phyloP scores from a whole-genome alignment of 73 alveolate species.

The Tetrahymena borealis region DNA sequence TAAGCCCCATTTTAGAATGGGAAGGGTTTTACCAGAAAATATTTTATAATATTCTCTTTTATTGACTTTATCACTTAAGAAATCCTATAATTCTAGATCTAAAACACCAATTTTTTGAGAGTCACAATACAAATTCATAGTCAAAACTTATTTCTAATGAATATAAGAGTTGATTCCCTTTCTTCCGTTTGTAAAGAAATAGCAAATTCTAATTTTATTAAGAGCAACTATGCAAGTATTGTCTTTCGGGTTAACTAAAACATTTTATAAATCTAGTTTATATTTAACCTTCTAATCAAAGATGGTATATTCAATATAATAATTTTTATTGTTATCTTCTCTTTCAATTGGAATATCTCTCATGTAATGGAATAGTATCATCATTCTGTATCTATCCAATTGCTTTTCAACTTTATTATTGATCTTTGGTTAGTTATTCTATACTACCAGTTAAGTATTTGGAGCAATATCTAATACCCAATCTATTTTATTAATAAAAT shows the following conservation, averaged over 20 bases:
- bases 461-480: conserved; percentile 33
- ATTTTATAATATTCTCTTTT: conserved; percentile 28
- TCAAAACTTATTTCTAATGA: conserved; percentile 7
- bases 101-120: conserved; percentile 1
- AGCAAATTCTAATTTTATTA: conserved; percentile 56
- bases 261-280: conserved; percentile 8
- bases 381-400: conserved; percentile 32
- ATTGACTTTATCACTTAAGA: conserved; percentile 25
- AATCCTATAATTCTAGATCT: conserved; percentile 22
- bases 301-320: conserved; percentile 48
- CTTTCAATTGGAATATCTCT: conserved; percentile 33
- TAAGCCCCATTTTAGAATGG: conserved; percentile 31
- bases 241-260: conserved; percentile 3
- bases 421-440: conserved; percentile 9
- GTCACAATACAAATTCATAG: conserved; percentile 29
- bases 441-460: conserved; percentile 8
- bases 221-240: conserved; percentile 27
- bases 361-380: conserved; percentile 21
- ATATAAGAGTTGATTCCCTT: conserved; percentile 18
- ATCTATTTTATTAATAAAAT: background rate
- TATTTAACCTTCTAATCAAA: conserved; percentile 39
- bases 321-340: conserved; percentile 31
- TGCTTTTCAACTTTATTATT: conserved; percentile 17
- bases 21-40: conserved; percentile 13
- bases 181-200: conserved; percentile 49